phyloP scores from a whole-genome alignment of 371 early-diverging fungal species.

The Lichtheimia corymbifera region DNA sequence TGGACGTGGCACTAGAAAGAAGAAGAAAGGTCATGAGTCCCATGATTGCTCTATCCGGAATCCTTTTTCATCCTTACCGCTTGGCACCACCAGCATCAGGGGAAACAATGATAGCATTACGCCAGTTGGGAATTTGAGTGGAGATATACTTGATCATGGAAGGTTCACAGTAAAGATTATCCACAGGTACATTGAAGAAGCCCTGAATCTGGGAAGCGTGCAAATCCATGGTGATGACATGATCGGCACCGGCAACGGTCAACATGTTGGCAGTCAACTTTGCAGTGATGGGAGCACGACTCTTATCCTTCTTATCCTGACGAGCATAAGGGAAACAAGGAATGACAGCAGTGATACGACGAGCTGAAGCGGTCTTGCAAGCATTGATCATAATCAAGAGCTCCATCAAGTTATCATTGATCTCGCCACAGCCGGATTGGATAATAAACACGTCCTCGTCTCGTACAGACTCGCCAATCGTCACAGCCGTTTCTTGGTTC shows the following conservation, averaged over 20 bases:
- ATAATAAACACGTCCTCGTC: slow-evolving; percentile 91
- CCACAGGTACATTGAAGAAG: slow-evolving; percentile 97
- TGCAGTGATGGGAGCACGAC: slow-evolving; percentile 90
- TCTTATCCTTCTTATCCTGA: slow-evolving; percentile 94
- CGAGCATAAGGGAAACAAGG: slow-evolving; percentile 98
- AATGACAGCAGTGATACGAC: slow-evolving; percentile 92
- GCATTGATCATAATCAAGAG: slow-evolving; percentile 94
- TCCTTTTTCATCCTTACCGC: slow-evolving; percentile 60
- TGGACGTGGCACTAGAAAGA: slow-evolving; percentile 78
- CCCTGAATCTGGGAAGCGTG: slow-evolving; percentile 98
- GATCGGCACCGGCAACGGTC: slow-evolving; percentile 93
- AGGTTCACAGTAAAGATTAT: slow-evolving; percentile 94
- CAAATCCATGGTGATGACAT: slow-evolving; percentile 98
- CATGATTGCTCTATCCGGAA: neutral
- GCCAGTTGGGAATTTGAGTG: slow-evolving; percentile 80
- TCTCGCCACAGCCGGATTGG: slow-evolving; percentile 88
- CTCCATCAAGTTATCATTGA: slow-evolving; percentile 95
- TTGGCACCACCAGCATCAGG: slow-evolving; percentile 99
- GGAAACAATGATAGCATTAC: slow-evolving; percentile 89
- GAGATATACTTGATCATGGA: slow-evolving; percentile 88
- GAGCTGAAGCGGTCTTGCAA: slow-evolving; percentile 94
- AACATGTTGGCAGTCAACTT: slow-evolving; percentile 95
- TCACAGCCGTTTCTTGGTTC: slow-evolving; percentile 97
- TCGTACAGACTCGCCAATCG: slow-evolving; percentile 94
- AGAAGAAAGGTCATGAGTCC: neutral